A percentile compares a stretch with the other conserved stretches of the same genome.
phyloP scores from a whole-genome alignment of 139 green algal species.

The Tetradesmus lagerheimii region DNA sequence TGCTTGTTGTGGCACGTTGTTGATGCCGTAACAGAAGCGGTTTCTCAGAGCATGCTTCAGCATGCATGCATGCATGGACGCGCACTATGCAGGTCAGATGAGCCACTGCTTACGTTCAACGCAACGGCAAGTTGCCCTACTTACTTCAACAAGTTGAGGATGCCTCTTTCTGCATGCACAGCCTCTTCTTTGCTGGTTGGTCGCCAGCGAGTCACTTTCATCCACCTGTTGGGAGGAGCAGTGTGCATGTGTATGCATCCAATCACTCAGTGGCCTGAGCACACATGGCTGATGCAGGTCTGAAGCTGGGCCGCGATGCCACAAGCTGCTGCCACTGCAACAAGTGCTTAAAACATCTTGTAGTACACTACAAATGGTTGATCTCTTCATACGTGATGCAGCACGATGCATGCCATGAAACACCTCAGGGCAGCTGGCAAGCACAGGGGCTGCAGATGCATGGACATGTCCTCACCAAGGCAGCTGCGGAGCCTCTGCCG shows the following conservation, averaged over 20 bases:
- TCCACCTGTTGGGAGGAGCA: slow-evolving; percentile 25
- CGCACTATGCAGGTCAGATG: neutral
- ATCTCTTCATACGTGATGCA: too few species aligned
- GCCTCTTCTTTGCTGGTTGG: slow-evolving; percentile 66
- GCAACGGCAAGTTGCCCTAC: neutral
- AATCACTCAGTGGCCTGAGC: neutral
- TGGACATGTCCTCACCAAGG: slow-evolving; percentile 17
- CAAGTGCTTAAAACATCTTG: too few species aligned
- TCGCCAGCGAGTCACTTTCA: slow-evolving; percentile 61
- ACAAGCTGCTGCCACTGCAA: too few species aligned
- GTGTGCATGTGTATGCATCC: neutral
- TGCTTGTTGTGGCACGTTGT: too few species aligned
- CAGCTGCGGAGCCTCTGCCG: slow-evolving; percentile 19
- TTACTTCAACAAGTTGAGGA: slow-evolving; percentile 55
- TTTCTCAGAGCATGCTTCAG: too few species aligned
- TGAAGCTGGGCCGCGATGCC: neutral
- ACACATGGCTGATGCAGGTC: neutral
- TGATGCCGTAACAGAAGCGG: too few species aligned
- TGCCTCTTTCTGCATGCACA: slow-evolving; percentile 50
- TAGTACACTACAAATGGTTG: too few species aligned
- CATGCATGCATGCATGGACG: neutral
- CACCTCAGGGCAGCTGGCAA: neutral
- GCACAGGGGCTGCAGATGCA: too few species aligned
- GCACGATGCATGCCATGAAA: neutral
- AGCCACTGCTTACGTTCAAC: neutral